phyloP scores from a whole-genome alignment of 1,284 basidiomycete genomes.

The Leccinum pachyderme region DNA sequence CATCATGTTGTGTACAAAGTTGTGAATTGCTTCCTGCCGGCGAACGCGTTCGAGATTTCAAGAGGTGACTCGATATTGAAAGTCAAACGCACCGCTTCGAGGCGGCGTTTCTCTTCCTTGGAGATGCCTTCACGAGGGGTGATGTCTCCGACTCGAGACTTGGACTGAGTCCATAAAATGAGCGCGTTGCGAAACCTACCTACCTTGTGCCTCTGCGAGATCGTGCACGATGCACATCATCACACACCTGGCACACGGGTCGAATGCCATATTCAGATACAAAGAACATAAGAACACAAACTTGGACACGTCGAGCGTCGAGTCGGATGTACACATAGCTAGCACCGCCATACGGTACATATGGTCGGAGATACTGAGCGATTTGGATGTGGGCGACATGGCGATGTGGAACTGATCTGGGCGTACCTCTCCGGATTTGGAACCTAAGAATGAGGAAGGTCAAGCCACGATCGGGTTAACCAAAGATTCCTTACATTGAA shows the following conservation, averaged over 20 bases:
- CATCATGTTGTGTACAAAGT: constrained; percentile 88
- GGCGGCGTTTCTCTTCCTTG: constrained; percentile 72
- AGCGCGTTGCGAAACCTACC: background rate
- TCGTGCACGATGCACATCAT: constrained; percentile 93
- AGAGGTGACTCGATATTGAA: background rate
- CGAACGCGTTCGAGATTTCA: no score
- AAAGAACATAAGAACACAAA: constrained; percentile 32
- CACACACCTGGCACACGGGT: constrained; percentile 61
- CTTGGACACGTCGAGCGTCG: constrained; percentile 76
- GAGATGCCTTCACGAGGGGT: constrained; percentile 86
- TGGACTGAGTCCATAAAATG: constrained; percentile 1
- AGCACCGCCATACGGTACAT: constrained; percentile 98
- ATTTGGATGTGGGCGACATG: background rate
- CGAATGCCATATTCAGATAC: background rate
- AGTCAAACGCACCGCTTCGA: constrained; percentile 57
- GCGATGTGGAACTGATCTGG: background rate
- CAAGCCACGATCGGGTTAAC: constrained; percentile 1
- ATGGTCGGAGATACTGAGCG: constrained; percentile 84
- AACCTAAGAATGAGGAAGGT: constrained; percentile 50
- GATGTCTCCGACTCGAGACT: constrained; percentile 80
- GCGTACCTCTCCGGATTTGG: constrained; percentile 75
- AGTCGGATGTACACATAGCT: constrained; percentile 78
- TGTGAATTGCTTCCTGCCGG: constrained; percentile 82
- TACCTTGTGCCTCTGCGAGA: constrained; percentile 91
- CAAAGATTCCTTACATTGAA: constrained; percentile 54